Evolutionary conservation across 257 asterid species (phyloP), one percentile per base, ranked within the genome.

Genomic region (Ocimum tenuiflorum): DNA sequence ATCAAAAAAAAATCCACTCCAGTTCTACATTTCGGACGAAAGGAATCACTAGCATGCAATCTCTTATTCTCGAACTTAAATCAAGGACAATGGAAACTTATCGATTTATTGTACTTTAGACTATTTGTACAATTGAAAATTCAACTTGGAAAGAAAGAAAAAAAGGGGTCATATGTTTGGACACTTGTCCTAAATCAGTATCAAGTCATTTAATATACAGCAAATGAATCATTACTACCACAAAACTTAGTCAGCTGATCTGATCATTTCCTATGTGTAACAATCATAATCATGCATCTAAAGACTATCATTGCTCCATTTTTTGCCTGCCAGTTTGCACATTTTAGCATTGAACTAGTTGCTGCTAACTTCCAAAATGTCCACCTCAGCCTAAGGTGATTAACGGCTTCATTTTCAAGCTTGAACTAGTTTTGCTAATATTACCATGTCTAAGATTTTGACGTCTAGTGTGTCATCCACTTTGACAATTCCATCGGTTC

Each of bases 401-500:
- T 36, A 8, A 24, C n/a, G 31, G 70, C 47, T 19, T 62, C 17
- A 36, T 55, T 49, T 18, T 73, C 72, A 75, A 7, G 79, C 60
- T 64, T 79, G 84, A 20, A 85, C 88, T 55, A 85, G 76, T 70
- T 81, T 87, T 1, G 99, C 97, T 78, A 92, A 66, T 60, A 77
- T 78, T 53, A 65, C 85, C 89, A 89, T 79, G 75, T 85, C 91
- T 55, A 92, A 73, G 67, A 92, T 92, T 68, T 89, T 89, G n/a
- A 89, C 95, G 47, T 92, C 97, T 4, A 84, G 73, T 0, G 94
- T 84, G 48, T 84, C 85, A 36, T 92, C 97, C 49, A 86, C 79
- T 78, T 92, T 92, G 22, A 89, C 94, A 46, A 92, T 92, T 55
- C 99, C 97, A 63, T 89, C 96, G 0, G 88, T 80, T 31, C 96